Evolutionary conservation across 2,329 filamentous ascomycete genomes (phyloP).

Genomic region (Diaporthe sp.): DNA sequence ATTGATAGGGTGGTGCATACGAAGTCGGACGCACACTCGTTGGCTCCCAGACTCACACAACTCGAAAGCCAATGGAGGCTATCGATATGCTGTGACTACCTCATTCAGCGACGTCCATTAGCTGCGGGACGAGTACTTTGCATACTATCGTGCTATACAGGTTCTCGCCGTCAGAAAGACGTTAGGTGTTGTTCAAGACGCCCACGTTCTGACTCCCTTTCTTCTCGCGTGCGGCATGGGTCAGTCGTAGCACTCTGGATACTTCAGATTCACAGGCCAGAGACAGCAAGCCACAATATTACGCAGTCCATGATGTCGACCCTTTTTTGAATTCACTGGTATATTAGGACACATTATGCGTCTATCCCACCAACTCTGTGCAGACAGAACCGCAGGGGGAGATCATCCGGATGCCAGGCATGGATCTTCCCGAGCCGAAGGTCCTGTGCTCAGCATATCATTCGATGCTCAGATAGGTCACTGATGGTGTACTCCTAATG

Average conservation of each 20-base stretch:
- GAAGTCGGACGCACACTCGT: background rate
- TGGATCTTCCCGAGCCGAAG: constrained; percentile 38
- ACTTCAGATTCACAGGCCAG: background rate
- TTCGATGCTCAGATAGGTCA: constrained; percentile 15
- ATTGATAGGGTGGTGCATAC: background rate
- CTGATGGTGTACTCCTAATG: constrained; percentile 8
- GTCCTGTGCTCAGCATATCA: constrained; percentile 15
- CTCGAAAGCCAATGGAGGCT: background rate
- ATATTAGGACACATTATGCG: constrained; percentile 16
- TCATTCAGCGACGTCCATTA: background rate
- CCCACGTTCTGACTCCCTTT: background rate
- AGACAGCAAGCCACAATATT: background rate
- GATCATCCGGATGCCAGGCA: constrained; percentile 31
- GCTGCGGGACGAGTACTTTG: background rate
- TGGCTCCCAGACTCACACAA: background rate
- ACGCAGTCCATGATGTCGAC: background rate
- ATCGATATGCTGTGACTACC: background rate
- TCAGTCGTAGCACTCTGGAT: background rate
- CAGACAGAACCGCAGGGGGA: constrained; percentile 9
- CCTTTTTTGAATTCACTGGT: background rate
- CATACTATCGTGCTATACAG: background rate
- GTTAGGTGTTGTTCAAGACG: background rate
- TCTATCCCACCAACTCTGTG: background rate
- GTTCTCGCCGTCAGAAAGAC: background rate
- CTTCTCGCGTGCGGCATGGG: background rate